Percentiles rank a stretch among this genome's conserved stretches.
Conservation (phyloP, 83 land plant genomes). For the Larix sibirica region DNA sequence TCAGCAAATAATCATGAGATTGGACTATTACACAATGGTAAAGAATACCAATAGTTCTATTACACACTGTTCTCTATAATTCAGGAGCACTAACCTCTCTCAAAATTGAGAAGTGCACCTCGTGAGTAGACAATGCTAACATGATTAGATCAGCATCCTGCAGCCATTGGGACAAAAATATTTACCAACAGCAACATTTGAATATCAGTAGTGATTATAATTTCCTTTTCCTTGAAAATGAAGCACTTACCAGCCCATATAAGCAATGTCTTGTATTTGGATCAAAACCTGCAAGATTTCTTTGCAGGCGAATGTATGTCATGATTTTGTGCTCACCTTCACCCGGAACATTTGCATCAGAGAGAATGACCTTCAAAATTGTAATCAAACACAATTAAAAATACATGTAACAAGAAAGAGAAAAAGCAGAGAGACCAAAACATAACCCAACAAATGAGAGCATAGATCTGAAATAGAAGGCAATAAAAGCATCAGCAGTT, state of each 20-base stretch:
- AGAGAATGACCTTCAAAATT: constrained; percentile 65
- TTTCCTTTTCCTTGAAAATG: not conserved
- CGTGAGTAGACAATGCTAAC: constrained; percentile 91
- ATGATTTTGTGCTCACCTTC: constrained; percentile 87
- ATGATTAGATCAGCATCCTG: constrained; percentile 98
- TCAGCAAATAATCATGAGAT: too few species aligned
- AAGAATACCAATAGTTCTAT: too few species aligned
- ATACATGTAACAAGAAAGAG: not conserved
- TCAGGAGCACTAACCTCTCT: constrained; percentile 68
- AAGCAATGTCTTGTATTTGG: constrained; percentile 86
- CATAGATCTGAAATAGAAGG: not conserved
- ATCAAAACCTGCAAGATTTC: constrained; percentile 68
- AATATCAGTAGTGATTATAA: not conserved
- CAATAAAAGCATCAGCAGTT: not conserved
- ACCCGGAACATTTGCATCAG: constrained; percentile 88
- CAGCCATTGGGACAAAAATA: not conserved
- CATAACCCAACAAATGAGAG: not conserved
- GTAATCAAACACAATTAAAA: not conserved
- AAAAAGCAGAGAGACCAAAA: not conserved
- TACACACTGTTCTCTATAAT: not conserved
- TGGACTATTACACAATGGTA: too few species aligned
- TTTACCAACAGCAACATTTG: not conserved
- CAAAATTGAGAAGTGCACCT: constrained; percentile 83
- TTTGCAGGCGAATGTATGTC: constrained; percentile 73
- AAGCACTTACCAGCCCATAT: constrained; percentile 69